Evolutionary conservation across 148 eudicot species (phyloP).

Genomic region (Chenopodium quinoa): DNA sequence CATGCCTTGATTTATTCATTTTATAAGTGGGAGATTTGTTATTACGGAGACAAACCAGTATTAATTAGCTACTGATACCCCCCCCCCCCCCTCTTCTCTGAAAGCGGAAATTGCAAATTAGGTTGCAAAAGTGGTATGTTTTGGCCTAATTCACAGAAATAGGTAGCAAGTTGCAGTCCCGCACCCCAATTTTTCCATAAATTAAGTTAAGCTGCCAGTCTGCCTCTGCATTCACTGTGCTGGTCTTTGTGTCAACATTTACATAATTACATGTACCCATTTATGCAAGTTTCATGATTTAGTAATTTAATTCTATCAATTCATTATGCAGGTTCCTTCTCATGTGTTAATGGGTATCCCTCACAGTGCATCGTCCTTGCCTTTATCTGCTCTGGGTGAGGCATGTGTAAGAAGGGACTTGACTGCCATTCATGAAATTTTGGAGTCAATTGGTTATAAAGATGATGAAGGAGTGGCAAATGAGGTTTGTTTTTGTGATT

Average conservation of each 20-base stretch:
- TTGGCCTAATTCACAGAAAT: too few species aligned
- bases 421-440: slow-evolving; percentile 60
- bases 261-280: not conserved
- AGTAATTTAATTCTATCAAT: not conserved
- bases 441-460: slow-evolving; percentile 57
- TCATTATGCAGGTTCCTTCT: slow-evolving; percentile 50
- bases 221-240: not conserved
- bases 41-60: not conserved
- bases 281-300: not conserved
- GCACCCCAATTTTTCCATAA: too few species aligned
- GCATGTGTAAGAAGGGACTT: slow-evolving; percentile 61
- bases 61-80: too few species aligned
- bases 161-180: too few species aligned
- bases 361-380: slow-evolving; percentile 41
- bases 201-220: too few species aligned
- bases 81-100: too few species aligned
- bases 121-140: too few species aligned
- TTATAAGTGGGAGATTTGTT: not conserved
- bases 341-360: slow-evolving; percentile 62
- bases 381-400: slow-evolving; percentile 54
- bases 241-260: not conserved
- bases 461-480: slow-evolving; percentile 63
- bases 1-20: not conserved
- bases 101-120: too few species aligned
- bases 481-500: slow-evolving; percentile 38